Evolutionary conservation across 1,139 yeast species (phyloP).

Genomic region (Pichia inconspicua): DNA sequence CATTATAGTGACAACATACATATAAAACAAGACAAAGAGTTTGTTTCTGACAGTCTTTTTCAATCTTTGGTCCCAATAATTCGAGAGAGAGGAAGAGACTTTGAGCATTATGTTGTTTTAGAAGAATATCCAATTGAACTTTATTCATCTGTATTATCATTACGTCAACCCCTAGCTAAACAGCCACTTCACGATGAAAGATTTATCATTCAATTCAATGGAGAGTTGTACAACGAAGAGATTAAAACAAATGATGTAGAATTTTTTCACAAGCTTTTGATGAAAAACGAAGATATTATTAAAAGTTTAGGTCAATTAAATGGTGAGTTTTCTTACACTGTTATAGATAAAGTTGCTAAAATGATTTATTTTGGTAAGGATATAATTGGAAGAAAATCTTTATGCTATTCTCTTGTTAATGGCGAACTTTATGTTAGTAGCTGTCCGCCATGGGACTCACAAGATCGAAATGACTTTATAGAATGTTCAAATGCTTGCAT

Average conservation of each 20-base stretch:
- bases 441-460: slow-evolving; percentile 33
- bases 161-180: slow-evolving; percentile 65
- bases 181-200: slow-evolving; percentile 51
- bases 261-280: slow-evolving; percentile 29
- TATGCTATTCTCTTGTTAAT: slow-evolving; percentile 36
- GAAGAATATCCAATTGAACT: slow-evolving; percentile 5
- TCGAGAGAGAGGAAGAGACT: slow-evolving; percentile 51
- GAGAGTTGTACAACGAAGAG: slow-evolving; percentile 67
- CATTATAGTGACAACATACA: slow-evolving; percentile 16
- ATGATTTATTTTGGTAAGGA: slow-evolving; percentile 77
- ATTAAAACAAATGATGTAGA: slow-evolving; percentile 47
- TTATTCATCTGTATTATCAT: slow-evolving; percentile 66
- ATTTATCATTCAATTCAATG: slow-evolving; percentile 66
- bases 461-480: slow-evolving; percentile 27
- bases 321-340: slow-evolving; percentile 78
- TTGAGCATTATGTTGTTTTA: slow-evolving; percentile 19
- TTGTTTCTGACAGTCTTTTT: slow-evolving; percentile 10
- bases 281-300: slow-evolving; percentile 23
- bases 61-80: slow-evolving; percentile 36
- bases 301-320: slow-evolving; percentile 34
- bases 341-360: slow-evolving; percentile 34
- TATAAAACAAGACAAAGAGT: slow-evolving; percentile 8
- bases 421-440: slow-evolving; percentile 39
- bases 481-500: slow-evolving; percentile 50
- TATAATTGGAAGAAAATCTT: slow-evolving; percentile 69